Percentiles rank a stretch among this genome's conserved stretches.
Conservation (phyloP, 768 basidiomycete genomes). For the Pleurotus pulmonarius region DNA sequence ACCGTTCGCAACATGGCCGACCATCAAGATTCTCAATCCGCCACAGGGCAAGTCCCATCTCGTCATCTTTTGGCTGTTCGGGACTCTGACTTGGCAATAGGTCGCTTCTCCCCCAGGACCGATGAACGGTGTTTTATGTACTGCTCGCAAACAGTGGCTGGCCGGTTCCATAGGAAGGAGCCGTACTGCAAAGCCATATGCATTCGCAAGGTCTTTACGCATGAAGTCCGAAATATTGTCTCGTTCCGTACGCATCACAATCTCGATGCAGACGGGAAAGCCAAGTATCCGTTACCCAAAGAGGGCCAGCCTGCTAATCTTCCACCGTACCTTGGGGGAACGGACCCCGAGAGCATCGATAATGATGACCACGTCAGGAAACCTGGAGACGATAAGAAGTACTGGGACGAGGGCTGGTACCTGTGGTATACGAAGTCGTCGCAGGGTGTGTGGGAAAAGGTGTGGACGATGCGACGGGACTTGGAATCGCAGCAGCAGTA, state of each 20-base stretch:
- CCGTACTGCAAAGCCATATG: conserved; percentile 59
- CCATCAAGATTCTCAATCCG: conserved; percentile 50
- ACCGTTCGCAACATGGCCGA: conserved; percentile 34
- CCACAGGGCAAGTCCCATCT: conserved; percentile 36
- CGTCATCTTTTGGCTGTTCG: neutral
- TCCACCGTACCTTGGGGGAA: conserved; percentile 43
- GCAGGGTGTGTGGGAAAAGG: conserved; percentile 33
- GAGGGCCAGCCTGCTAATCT: conserved; percentile 57
- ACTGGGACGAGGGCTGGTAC: conserved; percentile 78
- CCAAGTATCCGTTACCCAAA: conserved; percentile 57
- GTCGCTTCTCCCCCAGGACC: conserved; percentile 52
- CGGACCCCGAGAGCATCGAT: conserved; percentile 23
- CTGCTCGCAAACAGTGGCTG: conserved; percentile 53
- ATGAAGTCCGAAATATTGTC: conserved; percentile 55
- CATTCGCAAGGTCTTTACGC: conserved; percentile 62
- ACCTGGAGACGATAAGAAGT: conserved; percentile 35
- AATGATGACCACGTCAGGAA: conserved; percentile 15
- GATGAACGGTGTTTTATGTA: conserved; percentile 67
- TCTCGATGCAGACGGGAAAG: conserved; percentile 40
- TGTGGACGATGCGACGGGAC: conserved; percentile 55
- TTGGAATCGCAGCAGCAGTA: conserved; percentile 47
- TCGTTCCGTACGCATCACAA: conserved; percentile 38
- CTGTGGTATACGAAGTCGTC: conserved; percentile 42
- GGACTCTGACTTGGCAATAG: conserved; percentile 23
- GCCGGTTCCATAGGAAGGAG: conserved; percentile 44